These are phyloP conservation scores for Juglanconis oblonga DNA, from an alignment of 2,329 filamentous ascomycete genomes.

Conservation along the genomic window DNA sequence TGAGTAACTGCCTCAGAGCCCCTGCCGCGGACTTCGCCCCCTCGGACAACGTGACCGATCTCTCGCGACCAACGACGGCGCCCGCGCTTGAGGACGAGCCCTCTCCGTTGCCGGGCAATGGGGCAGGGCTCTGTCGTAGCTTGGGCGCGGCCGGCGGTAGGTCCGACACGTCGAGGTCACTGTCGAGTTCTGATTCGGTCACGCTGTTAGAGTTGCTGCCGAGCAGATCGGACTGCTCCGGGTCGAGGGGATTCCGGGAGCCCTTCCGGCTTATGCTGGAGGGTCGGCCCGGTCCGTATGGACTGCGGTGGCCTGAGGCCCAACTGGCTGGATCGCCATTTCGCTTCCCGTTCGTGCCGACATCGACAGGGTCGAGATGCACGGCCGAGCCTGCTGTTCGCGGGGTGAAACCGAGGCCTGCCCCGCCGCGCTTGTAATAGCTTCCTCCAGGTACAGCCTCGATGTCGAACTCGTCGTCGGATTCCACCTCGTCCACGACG, in stretches of 20 bases:
- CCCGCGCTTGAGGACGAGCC: conserved; percentile 10
- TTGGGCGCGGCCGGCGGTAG: conserved; percentile 58
- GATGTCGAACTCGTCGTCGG: conserved; percentile 98
- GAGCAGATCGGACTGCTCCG: conserved; percentile 56
- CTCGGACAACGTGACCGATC: conserved; percentile 23
- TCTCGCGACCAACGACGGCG: conserved; percentile 22
- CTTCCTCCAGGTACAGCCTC: conserved; percentile 70
- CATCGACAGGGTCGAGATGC: conserved; percentile 51
- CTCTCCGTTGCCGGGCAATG: conserved; percentile 22
- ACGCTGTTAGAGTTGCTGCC: conserved; percentile 39
- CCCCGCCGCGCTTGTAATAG: conserved; percentile 75
- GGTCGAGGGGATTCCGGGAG: conserved; percentile 44
- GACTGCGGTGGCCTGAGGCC: conserved; percentile 52
- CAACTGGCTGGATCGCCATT: conserved; percentile 37
- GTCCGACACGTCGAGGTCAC: conserved; percentile 65
- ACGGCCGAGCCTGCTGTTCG: conserved; percentile 60
- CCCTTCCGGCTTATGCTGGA: conserved; percentile 52
- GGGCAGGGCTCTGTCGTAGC: conserved; percentile 37
- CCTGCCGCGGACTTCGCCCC: conserved; percentile 36
- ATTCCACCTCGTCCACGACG: conserved; percentile 94
- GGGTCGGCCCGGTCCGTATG: conserved; percentile 40
- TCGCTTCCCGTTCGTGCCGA: conserved; percentile 22
- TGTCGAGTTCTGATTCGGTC: conserved; percentile 58
- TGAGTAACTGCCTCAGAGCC: conserved; percentile 77
- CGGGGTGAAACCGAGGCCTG: conserved; percentile 74